Percentiles rank a stretch among this genome's conserved stretches.
Conservation (phyloP, 306 rosid genomes). For the Castanopsis chinensis region DNA sequence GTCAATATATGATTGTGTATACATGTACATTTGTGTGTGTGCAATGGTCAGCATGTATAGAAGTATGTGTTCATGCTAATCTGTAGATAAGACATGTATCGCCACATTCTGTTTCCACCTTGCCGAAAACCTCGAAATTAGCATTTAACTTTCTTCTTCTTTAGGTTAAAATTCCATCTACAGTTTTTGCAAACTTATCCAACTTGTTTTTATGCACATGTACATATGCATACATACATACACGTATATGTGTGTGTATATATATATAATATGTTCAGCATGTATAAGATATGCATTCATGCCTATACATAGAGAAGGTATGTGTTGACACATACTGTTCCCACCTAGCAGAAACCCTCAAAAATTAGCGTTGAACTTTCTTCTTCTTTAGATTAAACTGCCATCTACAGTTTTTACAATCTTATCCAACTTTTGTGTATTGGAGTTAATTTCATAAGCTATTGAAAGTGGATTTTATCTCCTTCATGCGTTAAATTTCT, state of each 20-base stretch:
- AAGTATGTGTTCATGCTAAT: too few relatives aligned
- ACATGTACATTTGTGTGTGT: background rate
- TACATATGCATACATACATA: too few relatives aligned
- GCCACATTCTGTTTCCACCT: too few relatives aligned
- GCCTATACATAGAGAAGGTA: too few relatives aligned
- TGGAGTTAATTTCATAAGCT: background rate
- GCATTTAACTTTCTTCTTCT: background rate
- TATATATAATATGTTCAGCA: too few relatives aligned
- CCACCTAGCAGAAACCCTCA: background rate
- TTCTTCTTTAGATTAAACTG: background rate
- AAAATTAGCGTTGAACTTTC: background rate
- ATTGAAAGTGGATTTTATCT: background rate
- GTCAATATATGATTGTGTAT: background rate
- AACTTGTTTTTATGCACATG: background rate
- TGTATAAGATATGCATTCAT: too few relatives aligned
- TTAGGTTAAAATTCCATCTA: background rate
- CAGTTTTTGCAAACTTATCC: background rate
- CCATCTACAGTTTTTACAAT: background rate
- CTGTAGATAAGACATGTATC: too few relatives aligned
- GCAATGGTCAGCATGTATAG: background rate
- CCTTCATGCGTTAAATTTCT: background rate
- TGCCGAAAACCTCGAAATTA: background rate
- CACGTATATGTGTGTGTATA: too few relatives aligned
- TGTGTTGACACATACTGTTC: background rate
- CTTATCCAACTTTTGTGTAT: background rate